These are phyloP conservation scores for slime mould (Dictyostelium discoideum) DNA, from an alignment of 78 protist genomes.

Conservation along the genomic window dicty_2.7 NC_007089.4:2519501-2520000, in stretches of 20 bases:
- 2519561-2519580: neutral
- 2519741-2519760: slow-evolving; percentile 26
- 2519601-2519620: neutral
- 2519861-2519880: neutral
- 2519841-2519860: neutral
- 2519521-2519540: no score
- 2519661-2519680: slow-evolving; percentile 59
- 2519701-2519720: slow-evolving; percentile 3
- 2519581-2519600: neutral
- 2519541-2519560: no score
- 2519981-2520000: slow-evolving; percentile 3
- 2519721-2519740: slow-evolving; percentile 48
- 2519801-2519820: slow-evolving; percentile 5
- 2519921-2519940: slow-evolving; percentile 24
- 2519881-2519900: neutral
- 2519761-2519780: slow-evolving; percentile 46
- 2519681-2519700: slow-evolving; percentile 1
- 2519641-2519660: neutral
- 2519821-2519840: neutral
- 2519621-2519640: neutral
- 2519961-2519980: slow-evolving; percentile 14
- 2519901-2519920: neutral
- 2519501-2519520: neutral
- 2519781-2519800: slow-evolving; percentile 14
- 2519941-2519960: neutral